Evolutionary conservation across 75 land plant genomes (phyloP).

Genomic region (Isoetes taiwanensis): DNA sequence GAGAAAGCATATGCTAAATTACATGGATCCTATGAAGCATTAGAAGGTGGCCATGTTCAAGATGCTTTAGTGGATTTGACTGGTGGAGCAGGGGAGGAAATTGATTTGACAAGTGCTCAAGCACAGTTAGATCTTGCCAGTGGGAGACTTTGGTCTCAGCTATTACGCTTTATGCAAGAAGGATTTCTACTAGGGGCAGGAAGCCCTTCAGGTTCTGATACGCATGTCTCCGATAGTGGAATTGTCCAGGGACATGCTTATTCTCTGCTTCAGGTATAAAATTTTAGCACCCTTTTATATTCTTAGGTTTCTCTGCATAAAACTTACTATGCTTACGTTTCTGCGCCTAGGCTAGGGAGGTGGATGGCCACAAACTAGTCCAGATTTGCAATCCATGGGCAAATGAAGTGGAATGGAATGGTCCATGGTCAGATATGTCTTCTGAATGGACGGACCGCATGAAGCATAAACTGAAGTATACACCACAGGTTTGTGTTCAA

Average conservation of each 20-base stretch:
- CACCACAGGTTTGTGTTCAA: constrained; percentile 57
- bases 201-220: constrained; percentile 97
- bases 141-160: constrained; percentile 97
- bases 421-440: constrained; percentile 98
- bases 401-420: constrained; percentile 99
- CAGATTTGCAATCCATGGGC: constrained; percentile 99
- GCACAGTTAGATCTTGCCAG: constrained; percentile 96
- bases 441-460: constrained; percentile 97
- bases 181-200: constrained; percentile 98
- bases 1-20: constrained; percentile 99
- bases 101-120: constrained; percentile 88
- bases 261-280: constrained; percentile 75
- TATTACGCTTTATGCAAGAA: constrained; percentile 90
- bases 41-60: constrained; percentile 97
- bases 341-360: constrained; percentile 69
- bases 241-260: constrained; percentile 99
- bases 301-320: neutral
- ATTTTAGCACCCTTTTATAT: neutral
- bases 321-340: neutral
- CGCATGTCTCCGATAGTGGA: constrained; percentile 88
- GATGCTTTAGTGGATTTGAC: constrained; percentile 99
- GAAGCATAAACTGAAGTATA: constrained; percentile 91
- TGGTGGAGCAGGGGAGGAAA: constrained; percentile 99
- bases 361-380: constrained; percentile 96
- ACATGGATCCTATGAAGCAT: constrained; percentile 96